Evolutionary conservation across 2,329 filamentous ascomycete genomes (phyloP).

Genomic region (Cytospora schulzeri): DNA sequence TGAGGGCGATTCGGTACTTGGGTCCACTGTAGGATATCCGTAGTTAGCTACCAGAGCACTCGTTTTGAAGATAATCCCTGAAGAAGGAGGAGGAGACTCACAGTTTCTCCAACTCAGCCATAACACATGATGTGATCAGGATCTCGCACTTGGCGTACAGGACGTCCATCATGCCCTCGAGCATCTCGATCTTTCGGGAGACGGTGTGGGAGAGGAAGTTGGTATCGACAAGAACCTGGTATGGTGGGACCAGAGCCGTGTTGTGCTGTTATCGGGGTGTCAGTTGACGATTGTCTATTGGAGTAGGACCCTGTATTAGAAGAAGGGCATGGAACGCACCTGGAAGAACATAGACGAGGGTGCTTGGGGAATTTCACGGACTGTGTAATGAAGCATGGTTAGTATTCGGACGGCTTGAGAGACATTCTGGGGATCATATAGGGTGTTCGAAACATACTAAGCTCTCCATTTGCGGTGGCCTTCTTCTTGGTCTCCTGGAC

Average conservation of each 20-base stretch:
- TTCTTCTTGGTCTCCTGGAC: constrained; percentile 63
- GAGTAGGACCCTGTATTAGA: background rate
- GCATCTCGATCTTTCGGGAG: constrained; percentile 72
- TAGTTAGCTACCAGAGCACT: background rate
- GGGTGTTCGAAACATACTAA: constrained; percentile 49
- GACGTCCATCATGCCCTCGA: constrained; percentile 76
- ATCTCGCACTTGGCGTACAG: constrained; percentile 90
- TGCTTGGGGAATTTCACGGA: constrained; percentile 61
- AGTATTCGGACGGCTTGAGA: constrained; percentile 1
- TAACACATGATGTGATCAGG: constrained; percentile 74
- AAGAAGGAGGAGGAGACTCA: background rate
- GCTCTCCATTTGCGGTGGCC: constrained; percentile 54
- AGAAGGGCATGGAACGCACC: background rate
- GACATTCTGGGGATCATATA: background rate
- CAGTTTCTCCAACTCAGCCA: constrained; percentile 47
- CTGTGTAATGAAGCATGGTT: constrained; percentile 11
- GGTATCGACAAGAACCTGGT: constrained; percentile 79
- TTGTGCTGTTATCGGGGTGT: constrained; percentile 59
- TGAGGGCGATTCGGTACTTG: constrained; percentile 83
- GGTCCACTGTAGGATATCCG: constrained; percentile 52
- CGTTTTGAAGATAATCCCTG: background rate
- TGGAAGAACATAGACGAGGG: constrained; percentile 85
- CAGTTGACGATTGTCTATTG: background rate
- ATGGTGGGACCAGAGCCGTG: constrained; percentile 80
- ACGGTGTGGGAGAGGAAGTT: constrained; percentile 93